Conservation (phyloP, 768 basidiomycete genomes). For the Pholiota microspora region DNA sequence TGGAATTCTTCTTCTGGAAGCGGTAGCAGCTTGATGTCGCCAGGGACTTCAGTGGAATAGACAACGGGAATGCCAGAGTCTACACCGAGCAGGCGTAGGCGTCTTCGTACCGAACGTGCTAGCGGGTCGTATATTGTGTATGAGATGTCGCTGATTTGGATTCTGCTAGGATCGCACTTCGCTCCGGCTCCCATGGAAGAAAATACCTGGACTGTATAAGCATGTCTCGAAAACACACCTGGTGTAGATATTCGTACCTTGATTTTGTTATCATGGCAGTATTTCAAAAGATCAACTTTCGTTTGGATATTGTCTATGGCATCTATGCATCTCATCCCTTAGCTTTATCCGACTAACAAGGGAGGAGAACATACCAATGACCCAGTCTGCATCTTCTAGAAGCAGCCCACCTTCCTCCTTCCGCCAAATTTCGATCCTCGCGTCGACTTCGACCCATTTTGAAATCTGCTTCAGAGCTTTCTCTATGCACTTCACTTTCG, state of each 20-base stretch:
- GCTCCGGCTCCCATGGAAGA: constrained; percentile 97
- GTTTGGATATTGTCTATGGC: constrained; percentile 98
- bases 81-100: constrained; percentile 63
- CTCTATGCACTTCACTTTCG: constrained; percentile 83
- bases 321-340: too few relatives aligned
- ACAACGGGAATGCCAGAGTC: constrained; percentile 79
- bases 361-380: constrained; percentile 63
- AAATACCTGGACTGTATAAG: constrained; percentile 66
- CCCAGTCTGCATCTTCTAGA: constrained; percentile 89
- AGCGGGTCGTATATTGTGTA: constrained; percentile 92
- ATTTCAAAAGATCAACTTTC: constrained; percentile 90
- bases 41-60: constrained; percentile 92
- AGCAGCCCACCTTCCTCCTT: constrained; percentile 74
- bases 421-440: constrained; percentile 81
- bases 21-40: constrained; percentile 85
- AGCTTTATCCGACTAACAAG: too few relatives aligned
- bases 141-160: constrained; percentile 95
- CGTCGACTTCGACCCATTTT: constrained; percentile 86
- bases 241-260: constrained; percentile 46
- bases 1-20: constrained; percentile 90
- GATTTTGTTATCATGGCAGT: constrained; percentile 78
- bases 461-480: constrained; percentile 68
- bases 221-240: neutral
- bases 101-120: constrained; percentile 83
- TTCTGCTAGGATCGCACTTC: constrained; percentile 90